Percentiles rank a stretch among this genome's conserved stretches.
Conservation (phyloP, 371 early-diverging fungal species). For the Funneliformis caledonium region DNA sequence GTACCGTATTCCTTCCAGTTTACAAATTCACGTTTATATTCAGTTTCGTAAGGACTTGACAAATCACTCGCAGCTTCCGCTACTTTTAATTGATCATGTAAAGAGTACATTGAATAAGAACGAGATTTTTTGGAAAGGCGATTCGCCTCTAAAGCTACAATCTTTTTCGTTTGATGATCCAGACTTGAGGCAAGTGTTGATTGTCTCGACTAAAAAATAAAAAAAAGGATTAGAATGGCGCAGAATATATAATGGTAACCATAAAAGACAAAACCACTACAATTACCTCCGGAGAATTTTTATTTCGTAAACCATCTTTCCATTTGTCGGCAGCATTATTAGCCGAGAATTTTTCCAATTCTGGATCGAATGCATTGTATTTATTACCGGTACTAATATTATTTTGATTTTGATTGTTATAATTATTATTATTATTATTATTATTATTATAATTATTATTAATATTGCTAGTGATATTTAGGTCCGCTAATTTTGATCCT, state of each 20-base stretch:
- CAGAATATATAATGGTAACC: background rate
- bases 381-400: background rate
- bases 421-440: background rate
- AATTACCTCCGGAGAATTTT: conserved; percentile 15
- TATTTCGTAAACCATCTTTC: conserved; percentile 15
- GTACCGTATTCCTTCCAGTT: conserved; percentile 34
- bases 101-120: conserved; percentile 37
- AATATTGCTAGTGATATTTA: background rate
- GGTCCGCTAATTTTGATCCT: background rate
- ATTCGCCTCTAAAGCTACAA: conserved; percentile 30
- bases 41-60: conserved; percentile 7
- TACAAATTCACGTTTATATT: conserved; percentile 34
- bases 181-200: conserved; percentile 6
- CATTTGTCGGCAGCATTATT: conserved; percentile 2
- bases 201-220: background rate
- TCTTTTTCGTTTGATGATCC: conserved; percentile 31
- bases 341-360: background rate
- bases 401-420: background rate
- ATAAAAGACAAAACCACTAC: background rate
- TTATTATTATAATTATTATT: background rate
- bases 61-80: conserved; percentile 10
- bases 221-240: background rate
- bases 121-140: conserved; percentile 39
- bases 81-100: conserved; percentile 34
- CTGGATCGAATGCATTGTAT: background rate